These are phyloP conservation scores for Gaertneriomyces sp. DNA, from an alignment of 192 early-diverging fungal species.

Conservation along the genomic window DNA sequence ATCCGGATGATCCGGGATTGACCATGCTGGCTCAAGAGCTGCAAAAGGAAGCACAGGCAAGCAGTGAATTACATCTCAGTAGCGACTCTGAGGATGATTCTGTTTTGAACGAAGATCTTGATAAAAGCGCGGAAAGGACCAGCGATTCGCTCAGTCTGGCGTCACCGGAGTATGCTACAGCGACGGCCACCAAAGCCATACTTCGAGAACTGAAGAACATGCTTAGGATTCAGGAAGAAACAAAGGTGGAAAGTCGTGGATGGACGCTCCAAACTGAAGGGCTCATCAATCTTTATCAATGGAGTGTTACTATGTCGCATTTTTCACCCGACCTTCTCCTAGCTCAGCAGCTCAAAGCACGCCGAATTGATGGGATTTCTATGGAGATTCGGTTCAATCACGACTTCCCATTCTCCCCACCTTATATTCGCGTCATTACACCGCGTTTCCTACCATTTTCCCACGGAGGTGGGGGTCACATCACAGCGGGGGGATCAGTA, in stretches of 20 bases:
- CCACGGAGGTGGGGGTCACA: constrained; percentile 43
- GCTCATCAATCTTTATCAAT: not conserved
- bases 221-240: not conserved
- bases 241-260: not conserved
- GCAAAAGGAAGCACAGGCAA: not conserved
- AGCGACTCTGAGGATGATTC: not conserved
- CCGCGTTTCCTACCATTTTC: constrained; percentile 39
- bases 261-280: not conserved
- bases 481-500: constrained; percentile 28
- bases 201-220: not conserved
- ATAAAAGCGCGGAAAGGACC: not conserved
- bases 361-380: not conserved
- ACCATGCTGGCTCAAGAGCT: not conserved
- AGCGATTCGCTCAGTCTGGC: not conserved
- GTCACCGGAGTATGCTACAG: not conserved
- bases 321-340: too few species aligned
- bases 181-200: not conserved
- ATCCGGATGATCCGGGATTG: not conserved
- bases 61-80: not conserved
- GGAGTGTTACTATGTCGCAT: not conserved
- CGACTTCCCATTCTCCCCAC: constrained; percentile 13
- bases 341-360: not conserved
- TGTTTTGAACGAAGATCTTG: not conserved
- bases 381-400: constrained; percentile 2
- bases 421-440: constrained; percentile 40